phyloP scores from a whole-genome alignment of 2,329 filamentous ascomycete species.

The Neonectria sp. region DNA sequence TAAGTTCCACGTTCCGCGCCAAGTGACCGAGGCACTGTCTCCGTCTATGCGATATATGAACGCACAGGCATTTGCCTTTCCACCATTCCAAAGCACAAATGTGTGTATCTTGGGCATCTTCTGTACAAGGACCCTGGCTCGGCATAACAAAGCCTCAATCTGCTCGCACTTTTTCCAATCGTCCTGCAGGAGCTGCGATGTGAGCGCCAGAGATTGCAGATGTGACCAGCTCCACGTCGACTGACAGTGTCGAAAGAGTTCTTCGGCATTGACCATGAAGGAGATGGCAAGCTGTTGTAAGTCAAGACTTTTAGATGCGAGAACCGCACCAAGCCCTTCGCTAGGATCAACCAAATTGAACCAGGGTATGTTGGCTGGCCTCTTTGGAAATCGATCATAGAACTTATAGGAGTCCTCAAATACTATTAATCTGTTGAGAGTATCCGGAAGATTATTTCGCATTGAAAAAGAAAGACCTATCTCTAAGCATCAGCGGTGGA shows the following conservation, averaged over 20 bases:
- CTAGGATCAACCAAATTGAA: slow-evolving; percentile 25
- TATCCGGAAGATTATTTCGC: slow-evolving; percentile 38
- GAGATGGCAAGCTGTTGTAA: slow-evolving; percentile 50
- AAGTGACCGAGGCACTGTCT: slow-evolving; percentile 47
- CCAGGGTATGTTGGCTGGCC: slow-evolving; percentile 8
- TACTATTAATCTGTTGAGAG: slow-evolving; percentile 43
- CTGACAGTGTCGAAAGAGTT: slow-evolving; percentile 47
- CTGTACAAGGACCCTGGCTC: no score
- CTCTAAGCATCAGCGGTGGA: slow-evolving; percentile 23
- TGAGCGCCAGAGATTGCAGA: slow-evolving; percentile 52
- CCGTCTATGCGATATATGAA: slow-evolving; percentile 50
- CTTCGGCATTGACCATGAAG: slow-evolving; percentile 47
- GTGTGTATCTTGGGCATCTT: no score
- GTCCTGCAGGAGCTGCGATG: slow-evolving; percentile 48
- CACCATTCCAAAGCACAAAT: slow-evolving; percentile 55
- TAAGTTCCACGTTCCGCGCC: slow-evolving; percentile 53
- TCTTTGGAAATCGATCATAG: slow-evolving; percentile 31
- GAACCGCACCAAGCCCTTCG: slow-evolving; percentile 34
- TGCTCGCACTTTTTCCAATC: slow-evolving; percentile 20
- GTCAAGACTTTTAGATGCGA: slow-evolving; percentile 45
- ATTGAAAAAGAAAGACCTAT: slow-evolving; percentile 23
- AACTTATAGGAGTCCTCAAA: slow-evolving; percentile 49
- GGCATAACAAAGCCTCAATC: no score
- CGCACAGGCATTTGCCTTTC: slow-evolving; percentile 48
- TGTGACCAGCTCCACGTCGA: slow-evolving; percentile 47